A percentile compares a stretch with the other conserved stretches of the same genome.
These are phyloP conservation scores for Escallonia herrerae DNA, from an alignment of 129 eudicot species.

Conservation along the genomic window DNA sequence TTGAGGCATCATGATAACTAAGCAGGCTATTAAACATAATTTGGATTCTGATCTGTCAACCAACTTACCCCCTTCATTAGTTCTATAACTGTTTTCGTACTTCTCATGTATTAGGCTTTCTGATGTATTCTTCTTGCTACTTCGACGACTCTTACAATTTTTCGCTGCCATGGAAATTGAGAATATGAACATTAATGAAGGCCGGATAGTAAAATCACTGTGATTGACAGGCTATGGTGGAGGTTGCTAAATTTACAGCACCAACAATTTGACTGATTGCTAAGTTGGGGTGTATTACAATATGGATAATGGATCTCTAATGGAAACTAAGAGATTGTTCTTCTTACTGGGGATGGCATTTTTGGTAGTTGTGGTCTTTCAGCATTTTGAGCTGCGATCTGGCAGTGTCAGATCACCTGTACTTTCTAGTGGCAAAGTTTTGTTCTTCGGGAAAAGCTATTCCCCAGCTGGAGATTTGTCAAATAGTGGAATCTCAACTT, in stretches of 20 bases:
- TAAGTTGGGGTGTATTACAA: slow-evolving; percentile 7
- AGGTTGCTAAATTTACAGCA: background rate
- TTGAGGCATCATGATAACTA: too few species aligned
- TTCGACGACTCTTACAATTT: background rate
- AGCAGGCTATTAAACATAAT: too few species aligned
- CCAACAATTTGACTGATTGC: slow-evolving; percentile 3
- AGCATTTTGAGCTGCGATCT: slow-evolving; percentile 31
- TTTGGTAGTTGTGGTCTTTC: slow-evolving; percentile 24
- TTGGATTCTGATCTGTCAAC: background rate
- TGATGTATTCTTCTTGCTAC: background rate
- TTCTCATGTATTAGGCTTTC: background rate
- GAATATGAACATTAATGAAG: background rate
- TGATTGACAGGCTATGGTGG: background rate
- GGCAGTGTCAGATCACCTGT: slow-evolving; percentile 22
- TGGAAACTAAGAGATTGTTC: slow-evolving; percentile 26
- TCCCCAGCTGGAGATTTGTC: slow-evolving; percentile 5
- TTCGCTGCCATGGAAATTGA: background rate
- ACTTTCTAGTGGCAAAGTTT: slow-evolving; percentile 23
- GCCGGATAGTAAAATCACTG: background rate
- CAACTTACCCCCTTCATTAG: background rate
- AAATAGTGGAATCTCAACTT: background rate
- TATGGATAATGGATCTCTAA: slow-evolving; percentile 34
- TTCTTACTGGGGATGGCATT: slow-evolving; percentile 29
- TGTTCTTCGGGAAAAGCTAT: slow-evolving; percentile 10
- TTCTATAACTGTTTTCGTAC: background rate